These are phyloP conservation scores for Verbascum thapsus DNA, from an alignment of 257 asterid species.

Conservation along the genomic window DNA sequence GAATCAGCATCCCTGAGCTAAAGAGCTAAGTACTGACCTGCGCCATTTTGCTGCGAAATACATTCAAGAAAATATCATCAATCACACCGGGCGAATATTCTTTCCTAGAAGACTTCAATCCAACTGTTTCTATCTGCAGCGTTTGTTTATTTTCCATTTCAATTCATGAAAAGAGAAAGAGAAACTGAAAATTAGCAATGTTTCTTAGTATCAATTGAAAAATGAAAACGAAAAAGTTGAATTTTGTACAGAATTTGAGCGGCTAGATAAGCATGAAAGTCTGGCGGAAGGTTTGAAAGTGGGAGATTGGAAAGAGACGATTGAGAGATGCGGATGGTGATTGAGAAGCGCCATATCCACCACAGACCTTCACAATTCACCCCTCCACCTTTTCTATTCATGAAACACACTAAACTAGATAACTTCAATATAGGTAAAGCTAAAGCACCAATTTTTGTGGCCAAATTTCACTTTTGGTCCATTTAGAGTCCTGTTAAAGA, in stretches of 20 bases:
- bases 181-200: background rate
- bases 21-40: conserved; percentile 39
- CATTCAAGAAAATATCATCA: conserved; percentile 57
- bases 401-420: background rate
- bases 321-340: conserved; percentile 36
- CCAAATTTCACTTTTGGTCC: too few relatives aligned
- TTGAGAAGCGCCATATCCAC: conserved; percentile 44
- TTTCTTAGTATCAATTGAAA: background rate
- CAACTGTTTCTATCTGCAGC: conserved; percentile 41
- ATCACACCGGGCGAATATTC: conserved; percentile 53
- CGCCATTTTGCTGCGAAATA: conserved; percentile 79
- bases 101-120: conserved; percentile 32
- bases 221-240: background rate
- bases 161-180: background rate
- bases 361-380: conserved; percentile 14
- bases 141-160: background rate
- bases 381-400: background rate
- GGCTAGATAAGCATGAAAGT: conserved; percentile 39
- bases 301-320: conserved; percentile 33
- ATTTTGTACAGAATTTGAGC: conserved; percentile 34
- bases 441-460: too few relatives aligned
- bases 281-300: conserved; percentile 29
- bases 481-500: too few relatives aligned
- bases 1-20: too few relatives aligned
- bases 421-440: background rate